Percentiles rank a stretch among this genome's conserved stretches.
These are phyloP conservation scores for Serendipita sp. DNA, from an alignment of 768 basidiomycete species.

Conservation along the genomic window DNA sequence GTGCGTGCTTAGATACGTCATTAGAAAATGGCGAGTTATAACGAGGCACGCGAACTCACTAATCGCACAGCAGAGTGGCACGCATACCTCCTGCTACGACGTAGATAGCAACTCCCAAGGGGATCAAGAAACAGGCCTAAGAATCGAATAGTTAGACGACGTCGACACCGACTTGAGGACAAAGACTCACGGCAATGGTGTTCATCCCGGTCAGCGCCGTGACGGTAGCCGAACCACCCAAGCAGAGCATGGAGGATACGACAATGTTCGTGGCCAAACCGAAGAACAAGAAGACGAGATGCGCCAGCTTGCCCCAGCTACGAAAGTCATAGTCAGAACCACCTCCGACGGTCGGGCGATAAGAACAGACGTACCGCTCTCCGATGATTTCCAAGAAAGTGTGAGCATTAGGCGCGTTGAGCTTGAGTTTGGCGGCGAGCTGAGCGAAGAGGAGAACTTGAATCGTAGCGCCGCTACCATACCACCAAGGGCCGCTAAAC, in stretches of 20 bases:
- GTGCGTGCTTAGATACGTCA: constrained; percentile 42
- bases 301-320: constrained; percentile 60
- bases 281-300: constrained; percentile 79
- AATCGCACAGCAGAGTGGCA: constrained; percentile 71
- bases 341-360: too few species aligned
- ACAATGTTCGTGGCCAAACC: constrained; percentile 73
- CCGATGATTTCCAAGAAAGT: constrained; percentile 83
- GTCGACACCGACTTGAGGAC: background rate
- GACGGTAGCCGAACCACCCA: constrained; percentile 62
- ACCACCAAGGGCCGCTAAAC: background rate
- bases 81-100: constrained; percentile 79
- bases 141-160: background rate
- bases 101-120: constrained; percentile 74
- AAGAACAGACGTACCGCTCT: constrained; percentile 21
- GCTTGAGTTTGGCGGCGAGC: constrained; percentile 81
- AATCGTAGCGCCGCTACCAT: constrained; percentile 7
- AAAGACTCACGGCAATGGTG: constrained; percentile 48
- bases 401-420: constrained; percentile 75
- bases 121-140: constrained; percentile 78
- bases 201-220: constrained; percentile 77
- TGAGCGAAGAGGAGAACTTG: constrained; percentile 74
- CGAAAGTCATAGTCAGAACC: too few species aligned
- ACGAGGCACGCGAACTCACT: constrained; percentile 29
- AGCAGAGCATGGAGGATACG: constrained; percentile 19
- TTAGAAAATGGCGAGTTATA: background rate